Evolutionary conservation across 768 basidiomycete genomes (phyloP).

Genomic region (Tephrocybe sp.): DNA sequence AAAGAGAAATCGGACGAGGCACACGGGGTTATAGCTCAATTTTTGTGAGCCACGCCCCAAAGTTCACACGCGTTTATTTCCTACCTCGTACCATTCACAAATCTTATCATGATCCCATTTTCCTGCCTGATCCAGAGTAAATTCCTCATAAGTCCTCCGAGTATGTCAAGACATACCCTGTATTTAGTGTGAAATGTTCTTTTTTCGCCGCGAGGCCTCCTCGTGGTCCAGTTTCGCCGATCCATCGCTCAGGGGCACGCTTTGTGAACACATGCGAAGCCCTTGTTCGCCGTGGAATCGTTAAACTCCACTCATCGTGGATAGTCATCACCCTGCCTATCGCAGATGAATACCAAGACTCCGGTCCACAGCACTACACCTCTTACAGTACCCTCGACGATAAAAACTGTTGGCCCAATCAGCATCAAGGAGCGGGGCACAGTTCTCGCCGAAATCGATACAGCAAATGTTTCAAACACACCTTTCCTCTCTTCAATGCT

Average conservation of each 20-base stretch:
- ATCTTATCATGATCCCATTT: constrained; percentile 15
- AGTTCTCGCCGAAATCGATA: background rate
- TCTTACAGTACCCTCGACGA: background rate
- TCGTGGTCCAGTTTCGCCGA: background rate
- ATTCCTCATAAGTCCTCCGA: background rate
- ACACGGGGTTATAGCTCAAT: constrained; percentile 19
- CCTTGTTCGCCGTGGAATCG: background rate
- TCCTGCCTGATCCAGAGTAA: constrained; percentile 1
- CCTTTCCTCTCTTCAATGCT: no score
- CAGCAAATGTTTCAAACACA: no score
- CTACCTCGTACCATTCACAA: constrained; percentile 17
- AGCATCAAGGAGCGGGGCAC: background rate
- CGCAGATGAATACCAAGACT: background rate
- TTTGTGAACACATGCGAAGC: background rate
- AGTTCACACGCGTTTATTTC: constrained; percentile 24
- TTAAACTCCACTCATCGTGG: background rate
- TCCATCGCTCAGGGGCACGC: background rate
- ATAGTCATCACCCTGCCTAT: background rate
- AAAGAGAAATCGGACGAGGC: constrained; percentile 11
- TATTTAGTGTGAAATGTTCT: background rate
- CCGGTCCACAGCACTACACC: background rate
- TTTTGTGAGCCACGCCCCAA: constrained; percentile 22
- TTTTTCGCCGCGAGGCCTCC: background rate
- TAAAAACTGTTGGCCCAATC: background rate
- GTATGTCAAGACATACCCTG: background rate